A percentile compares a stretch with the other conserved stretches of the same genome.
These are phyloP conservation scores for Fusarium sp. DNA, from an alignment of 2,329 filamentous ascomycete species.

Conservation along the genomic window DNA sequence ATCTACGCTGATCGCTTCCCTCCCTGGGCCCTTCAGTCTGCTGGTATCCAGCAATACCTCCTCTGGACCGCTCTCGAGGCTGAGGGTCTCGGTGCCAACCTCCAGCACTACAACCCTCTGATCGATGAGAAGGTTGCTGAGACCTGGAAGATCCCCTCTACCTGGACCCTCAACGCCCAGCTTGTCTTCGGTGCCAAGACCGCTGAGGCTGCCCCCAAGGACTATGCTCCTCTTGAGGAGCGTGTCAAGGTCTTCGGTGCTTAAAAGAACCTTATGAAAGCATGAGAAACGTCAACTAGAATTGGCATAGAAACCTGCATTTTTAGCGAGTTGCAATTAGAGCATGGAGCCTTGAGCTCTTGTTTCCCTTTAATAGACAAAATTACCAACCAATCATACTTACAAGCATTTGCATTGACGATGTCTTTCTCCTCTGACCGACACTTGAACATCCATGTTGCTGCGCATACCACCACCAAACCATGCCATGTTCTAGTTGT, in stretches of 20 bases:
- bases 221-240: conserved; percentile 72
- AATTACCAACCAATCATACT: neutral
- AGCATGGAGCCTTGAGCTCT: conserved; percentile 4
- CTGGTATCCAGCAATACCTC: conserved; percentile 82
- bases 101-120: conserved; percentile 94
- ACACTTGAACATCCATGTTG: neutral
- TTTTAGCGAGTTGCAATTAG: conserved; percentile 29
- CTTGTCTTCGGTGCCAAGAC: conserved; percentile 81
- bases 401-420: neutral
- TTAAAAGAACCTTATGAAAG: conserved; percentile 46
- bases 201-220: conserved; percentile 70
- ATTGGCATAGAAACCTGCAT: conserved; percentile 8
- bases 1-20: conserved; percentile 84
- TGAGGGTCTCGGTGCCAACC: conserved; percentile 86
- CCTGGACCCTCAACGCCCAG: conserved; percentile 85
- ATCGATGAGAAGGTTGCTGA: conserved; percentile 77
- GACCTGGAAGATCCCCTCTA: conserved; percentile 76
- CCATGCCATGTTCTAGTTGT: neutral
- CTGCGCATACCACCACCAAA: neutral
- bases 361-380: neutral
- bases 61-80: conserved; percentile 86
- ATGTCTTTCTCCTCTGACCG: neutral
- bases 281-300: conserved; percentile 8
- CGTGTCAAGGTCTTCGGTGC: conserved; percentile 73
- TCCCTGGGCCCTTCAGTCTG: conserved; percentile 79